Evolutionary conservation across 1,139 yeast genomes (phyloP), one percentile per base, ranked within the genome.

Genomic region (Scheffersomyces quercinus): DNA sequence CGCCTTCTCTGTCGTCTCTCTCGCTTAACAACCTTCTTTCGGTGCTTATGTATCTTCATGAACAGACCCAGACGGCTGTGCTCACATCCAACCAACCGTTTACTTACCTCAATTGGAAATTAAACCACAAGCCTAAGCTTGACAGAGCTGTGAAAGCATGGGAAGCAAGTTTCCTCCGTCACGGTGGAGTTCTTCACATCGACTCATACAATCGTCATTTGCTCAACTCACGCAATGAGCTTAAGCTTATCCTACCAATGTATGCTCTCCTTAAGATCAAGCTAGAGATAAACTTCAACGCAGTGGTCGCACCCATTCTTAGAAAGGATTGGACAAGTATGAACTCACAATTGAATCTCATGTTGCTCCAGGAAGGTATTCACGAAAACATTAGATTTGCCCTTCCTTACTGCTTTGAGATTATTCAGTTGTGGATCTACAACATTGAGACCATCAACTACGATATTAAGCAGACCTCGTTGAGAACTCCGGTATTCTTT

Each of bases 401-500:
- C 8, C 70, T 84, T 2, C 71, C 69, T 30, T 75, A 80, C 50
- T 77, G 85, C 3, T 61, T 83, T 36, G 84, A 80, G 46, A 78
- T 84, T 26, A 68, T 85, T 45, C 78, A 81, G 45, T 67, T 85
- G 38, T 85, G 93, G 93, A 77, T 80, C 38, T 85, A 82, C 49
- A 81, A 83, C 40, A 82, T 84, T 28, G 77, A 83, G 11, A 78
- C 81, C 39, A 76, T 76, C 26, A 77, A 79, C 44, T 40, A 39
- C 31, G 85, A 83, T 58, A 81, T 85, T 2, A 82, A 79, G 47
- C 78, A 79, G 55, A 81, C 85, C 0, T 77, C 87, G 0, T 75
- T 83, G 40, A 71, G 88, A 52, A 84, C 91, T 0, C 93, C 93
- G 3, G 85, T 85, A 13, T 83, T 84, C 59, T 83, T 85, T 55